phyloP scores from a whole-genome alignment of 2,329 filamentous ascomycete genomes.

The Penicillium sp. region DNA sequence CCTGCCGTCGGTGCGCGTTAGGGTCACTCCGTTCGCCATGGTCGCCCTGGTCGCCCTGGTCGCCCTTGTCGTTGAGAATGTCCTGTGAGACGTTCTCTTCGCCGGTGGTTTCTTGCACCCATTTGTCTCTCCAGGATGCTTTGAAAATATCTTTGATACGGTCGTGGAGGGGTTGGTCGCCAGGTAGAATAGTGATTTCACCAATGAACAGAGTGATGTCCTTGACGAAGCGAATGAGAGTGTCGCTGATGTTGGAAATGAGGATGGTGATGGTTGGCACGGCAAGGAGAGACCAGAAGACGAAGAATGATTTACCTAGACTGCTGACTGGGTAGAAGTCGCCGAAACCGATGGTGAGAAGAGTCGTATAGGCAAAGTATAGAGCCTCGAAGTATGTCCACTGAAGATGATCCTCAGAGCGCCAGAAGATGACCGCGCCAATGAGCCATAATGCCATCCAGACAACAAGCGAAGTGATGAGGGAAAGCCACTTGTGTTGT shows the following conservation, averaged over 20 bases:
- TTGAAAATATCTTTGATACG: conserved; percentile 29
- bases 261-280: conserved; percentile 43
- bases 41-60: not conserved
- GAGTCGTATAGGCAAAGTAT: conserved; percentile 42
- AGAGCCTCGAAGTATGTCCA: conserved; percentile 43
- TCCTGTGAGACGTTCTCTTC: conserved; percentile 7
- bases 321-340: conserved; percentile 37
- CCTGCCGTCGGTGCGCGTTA: conserved; percentile 34
- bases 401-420: conserved; percentile 31
- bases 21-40: not conserved
- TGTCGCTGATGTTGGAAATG: conserved; percentile 43
- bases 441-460: conserved; percentile 49
- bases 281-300: conserved; percentile 44
- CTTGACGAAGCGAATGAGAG: conserved; percentile 53
- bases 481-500: conserved; percentile 46
- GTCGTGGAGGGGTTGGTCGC: conserved; percentile 43
- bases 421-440: conserved; percentile 40
- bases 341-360: conserved; percentile 45
- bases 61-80: conserved; percentile 5
- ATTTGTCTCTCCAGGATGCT: conserved; percentile 22
- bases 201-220: conserved; percentile 59
- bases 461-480: conserved; percentile 39
- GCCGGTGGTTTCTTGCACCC: conserved; percentile 18
- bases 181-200: conserved; percentile 56
- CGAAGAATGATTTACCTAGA: conserved; percentile 42